Percentiles rank a stretch among this genome's conserved stretches.
Conservation (phyloP, 2,329 filamentous ascomycete species). For the Endocalyx cinctus region DNA sequence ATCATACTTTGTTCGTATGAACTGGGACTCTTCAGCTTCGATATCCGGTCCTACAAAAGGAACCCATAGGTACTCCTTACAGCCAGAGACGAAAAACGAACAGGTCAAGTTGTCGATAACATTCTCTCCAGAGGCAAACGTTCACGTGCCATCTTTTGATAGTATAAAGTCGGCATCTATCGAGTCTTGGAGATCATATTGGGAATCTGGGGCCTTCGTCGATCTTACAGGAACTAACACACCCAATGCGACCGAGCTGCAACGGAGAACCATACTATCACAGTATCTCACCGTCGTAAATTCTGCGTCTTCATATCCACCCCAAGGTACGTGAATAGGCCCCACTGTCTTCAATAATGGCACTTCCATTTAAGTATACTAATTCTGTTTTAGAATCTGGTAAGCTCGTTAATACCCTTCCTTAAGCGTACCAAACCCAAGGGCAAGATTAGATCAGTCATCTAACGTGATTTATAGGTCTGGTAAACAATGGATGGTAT, state of each 20-base stretch:
- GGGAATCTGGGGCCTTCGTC: slow-evolving; percentile 47
- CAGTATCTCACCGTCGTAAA: slow-evolving; percentile 51
- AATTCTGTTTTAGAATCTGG: slow-evolving; percentile 13
- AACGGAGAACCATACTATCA: slow-evolving; percentile 48
- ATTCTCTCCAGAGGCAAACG: slow-evolving; percentile 24
- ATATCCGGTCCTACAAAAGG: slow-evolving; percentile 28
- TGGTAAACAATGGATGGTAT: slow-evolving; percentile 53
- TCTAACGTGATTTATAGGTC: too few species aligned
- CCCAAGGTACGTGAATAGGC: slow-evolving; percentile 39
- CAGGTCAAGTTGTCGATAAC: slow-evolving; percentile 26
- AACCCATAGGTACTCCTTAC: slow-evolving; percentile 40
- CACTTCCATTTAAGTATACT: slow-evolving; percentile 1
- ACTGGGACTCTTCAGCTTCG: slow-evolving; percentile 31
- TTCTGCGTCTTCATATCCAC: slow-evolving; percentile 41
- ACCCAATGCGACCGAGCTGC: slow-evolving; percentile 41
- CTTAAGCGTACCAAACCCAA: too few species aligned
- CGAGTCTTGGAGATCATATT: slow-evolving; percentile 45
- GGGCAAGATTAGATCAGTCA: too few species aligned
- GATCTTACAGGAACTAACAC: slow-evolving; percentile 38
- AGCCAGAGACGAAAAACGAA: slow-evolving; percentile 16
- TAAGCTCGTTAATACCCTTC: too few species aligned
- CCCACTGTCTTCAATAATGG: not conserved
- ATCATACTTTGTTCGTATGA: slow-evolving; percentile 35
- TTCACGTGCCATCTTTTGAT: slow-evolving; percentile 18
- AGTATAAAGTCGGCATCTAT: slow-evolving; percentile 27